A percentile compares a stretch with the other conserved stretches of the same genome.
phyloP scores from a whole-genome alignment of 805 yeast genomes.

The Saccharomyces jurei region DNA sequence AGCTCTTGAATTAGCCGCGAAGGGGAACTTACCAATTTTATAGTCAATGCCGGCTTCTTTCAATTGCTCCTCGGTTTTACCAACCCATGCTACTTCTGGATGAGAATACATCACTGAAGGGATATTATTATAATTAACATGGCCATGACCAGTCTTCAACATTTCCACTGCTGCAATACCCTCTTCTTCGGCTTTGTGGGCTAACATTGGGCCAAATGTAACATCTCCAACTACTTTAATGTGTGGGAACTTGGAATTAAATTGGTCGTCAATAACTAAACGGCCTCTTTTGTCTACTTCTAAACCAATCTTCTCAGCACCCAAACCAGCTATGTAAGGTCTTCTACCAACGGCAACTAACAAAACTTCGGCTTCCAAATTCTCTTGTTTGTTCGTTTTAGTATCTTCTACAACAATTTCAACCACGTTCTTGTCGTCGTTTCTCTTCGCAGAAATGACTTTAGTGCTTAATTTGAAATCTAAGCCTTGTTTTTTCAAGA shows the following conservation, averaged over 20 bases:
- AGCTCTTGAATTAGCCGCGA: constrained; percentile 98
- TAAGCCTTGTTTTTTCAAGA: constrained; percentile 89
- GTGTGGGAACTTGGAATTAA: constrained; percentile 84
- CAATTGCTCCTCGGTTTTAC: constrained; percentile 89
- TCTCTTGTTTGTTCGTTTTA: constrained; percentile 74
- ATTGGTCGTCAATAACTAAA: constrained; percentile 88
- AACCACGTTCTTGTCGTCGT: constrained; percentile 65
- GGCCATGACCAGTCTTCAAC: constrained; percentile 90
- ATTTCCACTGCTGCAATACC: constrained; percentile 97
- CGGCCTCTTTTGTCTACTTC: constrained; percentile 91
- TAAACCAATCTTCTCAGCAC: constrained; percentile 80
- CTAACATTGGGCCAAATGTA: constrained; percentile 98
- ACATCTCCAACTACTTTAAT: constrained; percentile 97
- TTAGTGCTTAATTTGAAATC: constrained; percentile 89
- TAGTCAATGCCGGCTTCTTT: constrained; percentile 86
- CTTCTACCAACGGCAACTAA: constrained; percentile 98
- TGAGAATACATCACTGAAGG: constrained; percentile 99
- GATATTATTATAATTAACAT: constrained; percentile 94
- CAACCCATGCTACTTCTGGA: constrained; percentile 99
- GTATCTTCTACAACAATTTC: constrained; percentile 81
- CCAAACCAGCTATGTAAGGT: constrained; percentile 86
- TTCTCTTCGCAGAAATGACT: constrained; percentile 77
- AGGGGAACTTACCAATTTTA: constrained; percentile 96
- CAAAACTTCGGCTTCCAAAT: constrained; percentile 82
- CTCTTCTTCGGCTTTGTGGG: constrained; percentile 99